Evolutionary conservation across 257 asterid species (phyloP), one percentile per base, ranked within the genome.

Genomic region (Solanum lycopersicoides): DNA sequence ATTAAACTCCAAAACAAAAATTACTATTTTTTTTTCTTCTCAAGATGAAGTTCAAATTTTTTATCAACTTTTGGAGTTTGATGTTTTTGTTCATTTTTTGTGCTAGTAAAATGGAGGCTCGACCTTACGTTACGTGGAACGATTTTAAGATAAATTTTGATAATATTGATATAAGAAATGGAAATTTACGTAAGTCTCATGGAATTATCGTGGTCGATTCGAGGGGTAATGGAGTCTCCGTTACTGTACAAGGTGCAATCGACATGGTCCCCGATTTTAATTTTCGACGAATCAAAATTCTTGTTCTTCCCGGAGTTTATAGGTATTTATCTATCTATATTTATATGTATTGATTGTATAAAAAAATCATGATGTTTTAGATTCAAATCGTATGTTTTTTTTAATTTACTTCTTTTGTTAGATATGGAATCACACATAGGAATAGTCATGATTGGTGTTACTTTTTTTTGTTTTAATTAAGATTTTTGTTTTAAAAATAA

Each of bases 201-300:
- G 45, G 63, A 75, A 86, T 95, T 2, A 90, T 95, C 53, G 88
- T 95, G 1, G 99, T 97, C 60, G 95, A 92, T 87, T 47, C 75
- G 79, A 86, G 86, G 3, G 99, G 99, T 4, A 0, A 60, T 3
- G 98, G 98, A 12, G 94, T 95, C 88, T 93, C 96, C 1, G 10
- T 45, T 3, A 97, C 98, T 0, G 94, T 95, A 76, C 99, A 97
- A 88, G 99, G 95, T 11, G 99, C 98, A 0, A 86, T 97, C 4
- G 95, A 95, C 86, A 75, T 94, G 95, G 98, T 97, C 59, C 98
- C 99, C 3, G 77, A 44, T 20, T 44, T 88, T 75, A 95, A 94
- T 84, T 41, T 30, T 0, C 59, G 76, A 11, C 90, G 98, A 83
- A 87, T 95, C 3, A 95, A 93, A 83, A 95, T 97, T 83, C 91